Base-by-base conservation (phyloP, 148 eudicot species). In the Silene latifolia region DNA sequence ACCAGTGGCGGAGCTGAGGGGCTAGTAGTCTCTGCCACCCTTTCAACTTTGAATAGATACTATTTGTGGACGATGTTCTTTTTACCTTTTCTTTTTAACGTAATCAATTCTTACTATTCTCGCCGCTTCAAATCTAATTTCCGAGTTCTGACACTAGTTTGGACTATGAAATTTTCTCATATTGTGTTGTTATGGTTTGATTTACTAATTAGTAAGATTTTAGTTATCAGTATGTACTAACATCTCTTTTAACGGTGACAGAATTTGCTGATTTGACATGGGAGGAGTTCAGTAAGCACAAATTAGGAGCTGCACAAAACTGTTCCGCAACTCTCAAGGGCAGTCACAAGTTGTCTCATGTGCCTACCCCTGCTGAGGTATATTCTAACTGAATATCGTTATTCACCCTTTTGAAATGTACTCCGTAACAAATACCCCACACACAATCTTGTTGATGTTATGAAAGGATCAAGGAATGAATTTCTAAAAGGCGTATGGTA, bases 301-400 rank as follows among this genome's bases (percentile, higher is more conserved):
- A 82, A 74, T 80, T 96, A 77, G 99, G 99, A 76, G 99, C 98
- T 78, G 94, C 94, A 54, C 99, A 96, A 77, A 90, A 96, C 71
- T 96, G 99, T 76, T 96, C 99, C 60, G 99, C 99, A 54, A 96
- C 99, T 66, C 78, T 77, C 46, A 89, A 85, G 83, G 98, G 99
- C 69, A 92, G 74, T 73, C 95, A 90, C 92, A 90, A 87, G 81
- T 75, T 92, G 71, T 85, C 98, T 44, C 77, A 82, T 61, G 85
- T 63, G 35, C 71, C 70, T 63, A 90, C 89, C 77, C 99, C 99
- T 14, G 84, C 79, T 64, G n/a, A 72, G 90, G 99, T 96, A 85
- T 23, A 76, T 63, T 1, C 25, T 54, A 15, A 11, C 8, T 54
- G 35, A 67, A 56, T 18, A 2, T 12, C 9, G 44, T 39, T 39